Conservation (phyloP, 2,329 filamentous ascomycete genomes). For the Chrysosporium queenslandicum region DNA sequence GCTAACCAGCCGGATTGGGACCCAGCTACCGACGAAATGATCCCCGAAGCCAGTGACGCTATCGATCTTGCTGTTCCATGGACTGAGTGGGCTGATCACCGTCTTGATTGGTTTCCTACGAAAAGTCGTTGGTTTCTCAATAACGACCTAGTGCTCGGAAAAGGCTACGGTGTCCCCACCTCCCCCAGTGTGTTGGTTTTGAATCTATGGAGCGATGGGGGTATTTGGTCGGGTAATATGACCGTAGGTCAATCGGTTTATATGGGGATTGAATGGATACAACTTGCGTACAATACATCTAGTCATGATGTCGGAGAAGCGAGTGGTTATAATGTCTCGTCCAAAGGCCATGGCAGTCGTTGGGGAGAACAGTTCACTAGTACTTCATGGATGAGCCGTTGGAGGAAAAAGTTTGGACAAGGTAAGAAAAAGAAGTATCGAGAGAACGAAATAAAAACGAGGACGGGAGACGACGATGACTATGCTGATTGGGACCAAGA, state of each 20-base stretch:
- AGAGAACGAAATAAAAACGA: neutral
- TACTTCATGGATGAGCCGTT: neutral
- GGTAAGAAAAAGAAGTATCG: neutral
- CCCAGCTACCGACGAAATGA: conserved; percentile 24
- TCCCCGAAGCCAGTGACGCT: conserved; percentile 27
- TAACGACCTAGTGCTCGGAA: conserved; percentile 23
- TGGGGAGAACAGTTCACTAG: conserved; percentile 1
- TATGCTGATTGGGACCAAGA: neutral
- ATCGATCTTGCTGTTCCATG: conserved; percentile 28
- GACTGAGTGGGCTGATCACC: conserved; percentile 35
- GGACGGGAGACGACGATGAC: neutral
- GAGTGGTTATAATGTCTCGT: neutral
- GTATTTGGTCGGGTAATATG: conserved; percentile 36
- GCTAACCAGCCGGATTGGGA: conserved; percentile 38
- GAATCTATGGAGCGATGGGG: conserved; percentile 38
- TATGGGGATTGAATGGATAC: conserved; percentile 36
- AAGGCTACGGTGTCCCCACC: conserved; percentile 30
- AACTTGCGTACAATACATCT: conserved; percentile 31
- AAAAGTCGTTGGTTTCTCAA: conserved; percentile 33
- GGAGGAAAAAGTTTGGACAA: neutral
- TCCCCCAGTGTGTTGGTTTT: conserved; percentile 31
- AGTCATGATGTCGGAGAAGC: neutral
- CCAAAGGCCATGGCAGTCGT: neutral
- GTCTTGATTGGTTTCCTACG: conserved; percentile 33
- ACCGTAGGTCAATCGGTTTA: conserved; percentile 28